These are phyloP conservation scores for Terana coerulea DNA, from an alignment of 768 basidiomycete species.

Conservation along the genomic window DNA sequence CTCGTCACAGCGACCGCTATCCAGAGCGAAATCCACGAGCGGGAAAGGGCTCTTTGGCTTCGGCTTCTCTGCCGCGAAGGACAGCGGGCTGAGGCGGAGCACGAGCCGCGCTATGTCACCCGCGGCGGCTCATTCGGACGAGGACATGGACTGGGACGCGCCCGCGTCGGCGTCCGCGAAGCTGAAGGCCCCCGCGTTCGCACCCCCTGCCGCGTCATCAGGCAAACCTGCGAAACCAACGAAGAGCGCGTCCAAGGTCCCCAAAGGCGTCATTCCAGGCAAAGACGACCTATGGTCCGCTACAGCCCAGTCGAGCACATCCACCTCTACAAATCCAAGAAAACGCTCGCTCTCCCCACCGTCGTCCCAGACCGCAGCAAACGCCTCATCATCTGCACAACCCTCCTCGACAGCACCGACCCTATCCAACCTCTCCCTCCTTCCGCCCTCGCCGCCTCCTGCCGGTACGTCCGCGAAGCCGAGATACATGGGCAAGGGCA, in stretches of 20 bases:
- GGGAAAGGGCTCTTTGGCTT: slow-evolving; percentile 5
- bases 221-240: neutral
- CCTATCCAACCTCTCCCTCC: slow-evolving; percentile 24
- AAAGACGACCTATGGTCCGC: slow-evolving; percentile 20
- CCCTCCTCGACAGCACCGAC: slow-evolving; percentile 10
- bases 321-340: neutral
- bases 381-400: slow-evolving; percentile 40
- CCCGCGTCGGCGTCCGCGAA: slow-evolving; percentile 7
- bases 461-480: slow-evolving; percentile 26
- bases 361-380: slow-evolving; percentile 32
- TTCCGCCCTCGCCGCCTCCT: slow-evolving; percentile 72
- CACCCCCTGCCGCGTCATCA: neutral
- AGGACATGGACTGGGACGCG: slow-evolving; percentile 16
- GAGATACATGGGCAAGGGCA: slow-evolving; percentile 12
- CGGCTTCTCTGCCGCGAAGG: neutral
- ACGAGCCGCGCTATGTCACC: slow-evolving; percentile 21
- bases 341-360: neutral
- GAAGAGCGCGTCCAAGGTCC: slow-evolving; percentile 12
- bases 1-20: neutral
- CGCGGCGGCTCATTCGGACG: slow-evolving; percentile 19
- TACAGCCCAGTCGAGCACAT: neutral
- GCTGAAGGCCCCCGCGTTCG: slow-evolving; percentile 19
- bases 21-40: neutral
- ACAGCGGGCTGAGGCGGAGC: slow-evolving; percentile 1
- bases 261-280: slow-evolving; percentile 18